A percentile compares a stretch with the other conserved stretches of the same genome.
Conservation (phyloP, 2,329 filamentous ascomycete species). For the Bipolaris oryzae region DNA sequence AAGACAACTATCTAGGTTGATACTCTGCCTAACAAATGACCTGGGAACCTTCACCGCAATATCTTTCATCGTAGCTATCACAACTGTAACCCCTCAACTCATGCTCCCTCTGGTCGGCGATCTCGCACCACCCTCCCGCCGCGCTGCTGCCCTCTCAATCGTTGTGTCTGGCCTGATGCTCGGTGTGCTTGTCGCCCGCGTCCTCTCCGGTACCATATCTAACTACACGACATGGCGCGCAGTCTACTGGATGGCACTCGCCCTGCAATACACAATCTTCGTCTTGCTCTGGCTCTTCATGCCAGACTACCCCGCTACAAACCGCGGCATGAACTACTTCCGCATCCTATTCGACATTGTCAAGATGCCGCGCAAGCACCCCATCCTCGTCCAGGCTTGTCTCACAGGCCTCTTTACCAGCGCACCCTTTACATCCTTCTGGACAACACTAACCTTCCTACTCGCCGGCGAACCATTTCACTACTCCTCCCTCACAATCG, state of each 20-base stretch:
- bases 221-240: constrained; percentile 76
- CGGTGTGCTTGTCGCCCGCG: constrained; percentile 75
- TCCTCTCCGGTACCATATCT: constrained; percentile 76
- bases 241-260: constrained; percentile 80
- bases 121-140: constrained; percentile 71
- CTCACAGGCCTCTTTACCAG: constrained; percentile 68
- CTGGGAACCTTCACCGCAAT: constrained; percentile 71
- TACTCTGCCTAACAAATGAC: constrained; percentile 69
- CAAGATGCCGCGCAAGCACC: constrained; percentile 67
- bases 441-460: constrained; percentile 81
- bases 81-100: constrained; percentile 74
- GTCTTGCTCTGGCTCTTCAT: constrained; percentile 71
- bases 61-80: constrained; percentile 75
- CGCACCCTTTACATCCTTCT: constrained; percentile 69
- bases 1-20: constrained; percentile 52
- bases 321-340: constrained; percentile 71
- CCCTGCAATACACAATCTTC: constrained; percentile 71
- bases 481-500: constrained; percentile 71
- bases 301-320: constrained; percentile 80
- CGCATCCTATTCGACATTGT: constrained; percentile 69
- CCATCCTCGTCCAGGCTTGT: constrained; percentile 72
- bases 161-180: constrained; percentile 77
- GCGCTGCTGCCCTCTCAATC: constrained; percentile 73
- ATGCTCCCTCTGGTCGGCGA: constrained; percentile 84
- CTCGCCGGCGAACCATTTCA: constrained; percentile 72